Evolutionary conservation across 495 filamentous ascomycete species (phyloP).

Genomic region (Acidomyces sp.): DNA sequence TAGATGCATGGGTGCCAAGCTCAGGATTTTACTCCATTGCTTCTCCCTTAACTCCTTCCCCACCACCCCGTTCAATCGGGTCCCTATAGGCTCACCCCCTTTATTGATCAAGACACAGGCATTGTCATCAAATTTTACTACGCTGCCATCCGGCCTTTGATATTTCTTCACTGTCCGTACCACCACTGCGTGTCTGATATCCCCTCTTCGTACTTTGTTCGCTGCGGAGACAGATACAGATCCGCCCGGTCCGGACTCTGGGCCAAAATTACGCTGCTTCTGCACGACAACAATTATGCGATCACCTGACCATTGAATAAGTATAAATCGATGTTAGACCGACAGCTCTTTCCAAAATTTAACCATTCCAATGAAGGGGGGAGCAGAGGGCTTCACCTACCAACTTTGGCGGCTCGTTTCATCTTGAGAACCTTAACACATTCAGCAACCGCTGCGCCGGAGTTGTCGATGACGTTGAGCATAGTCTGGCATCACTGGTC

Average conservation of each 20-base stretch:
- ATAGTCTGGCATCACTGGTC: slow-evolving; percentile 51
- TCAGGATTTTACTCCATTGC: slow-evolving; percentile 96
- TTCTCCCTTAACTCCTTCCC: slow-evolving; percentile 74
- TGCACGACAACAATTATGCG: slow-evolving; percentile 96
- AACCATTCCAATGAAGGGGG: no score
- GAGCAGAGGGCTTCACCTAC: slow-evolving; percentile 36
- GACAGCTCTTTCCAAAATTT: no score
- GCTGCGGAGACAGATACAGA: slow-evolving; percentile 47
- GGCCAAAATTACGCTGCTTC: slow-evolving; percentile 71
- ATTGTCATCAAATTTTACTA: slow-evolving; percentile 92
- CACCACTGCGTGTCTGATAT: slow-evolving; percentile 91
- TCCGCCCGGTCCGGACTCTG: slow-evolving; percentile 46
- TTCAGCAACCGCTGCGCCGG: slow-evolving; percentile 93
- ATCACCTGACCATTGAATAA: no score
- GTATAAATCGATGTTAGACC: no score
- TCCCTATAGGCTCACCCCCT: slow-evolving; percentile 87
- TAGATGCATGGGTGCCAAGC: slow-evolving; percentile 84
- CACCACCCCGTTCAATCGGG: slow-evolving; percentile 78
- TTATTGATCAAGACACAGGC: slow-evolving; percentile 97
- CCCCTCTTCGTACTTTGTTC: slow-evolving; percentile 89
- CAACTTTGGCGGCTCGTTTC: slow-evolving; percentile 80
- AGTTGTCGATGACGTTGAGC: slow-evolving; percentile 99
- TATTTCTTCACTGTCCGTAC: slow-evolving; percentile 82
- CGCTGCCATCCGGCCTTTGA: slow-evolving; percentile 72
- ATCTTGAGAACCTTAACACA: slow-evolving; percentile 85